Evolutionary conservation across 352 stramenopile genomes (phyloP), one percentile per base, ranked within the genome.

Genomic region (Phytophthora agathidicida): DNA sequence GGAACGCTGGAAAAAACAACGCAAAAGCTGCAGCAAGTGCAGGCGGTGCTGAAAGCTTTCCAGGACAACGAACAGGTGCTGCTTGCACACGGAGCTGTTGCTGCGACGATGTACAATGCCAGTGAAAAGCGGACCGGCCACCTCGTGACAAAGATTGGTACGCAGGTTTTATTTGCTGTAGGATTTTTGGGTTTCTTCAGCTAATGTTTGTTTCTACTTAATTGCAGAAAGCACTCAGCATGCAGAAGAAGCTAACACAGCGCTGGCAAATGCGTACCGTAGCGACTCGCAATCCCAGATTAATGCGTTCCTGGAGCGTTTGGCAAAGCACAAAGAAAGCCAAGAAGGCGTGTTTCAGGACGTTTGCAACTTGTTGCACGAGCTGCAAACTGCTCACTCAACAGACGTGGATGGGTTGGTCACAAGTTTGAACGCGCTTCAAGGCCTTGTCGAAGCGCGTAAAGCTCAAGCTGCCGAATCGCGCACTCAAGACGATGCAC

Each of bases 111-210:
- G 28, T 91, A 85, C 46, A 51, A 61, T 23, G 77, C 83, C 10
- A 89, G 82, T 37, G 77, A 92, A 59, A 57, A 72, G n/a, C 68
- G 71, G 9, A 63, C 62, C 0, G 42, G 67, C n/a, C 53, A 73
- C 24, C 50, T 94, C 28, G 44, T 81, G 14, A 62, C 68, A 6
- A 91, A 89, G 41, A 88, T 92, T 28, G 66, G 72, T 75, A 59
- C 26, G 73, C 44, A 42, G 26, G 0, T 42, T 19, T 14, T 8
- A 19, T 48, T 13, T 30, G 9, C 22, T 32, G 50, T 3, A 26
- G 13, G 30, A 24, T 11, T 38, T 46, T n/a, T 11, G 27, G 13
- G 26, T 53, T 36, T 30, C 27, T 22, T 44, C 20, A 45, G 19
- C 41, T 52, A 37, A 51, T 19, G 13, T 17, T 58, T 50, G 10